A percentile compares a stretch with the other conserved stretches of the same genome.
phyloP scores from a whole-genome alignment of 495 filamentous ascomycete genomes.

The Patellaria atrata region DNA sequence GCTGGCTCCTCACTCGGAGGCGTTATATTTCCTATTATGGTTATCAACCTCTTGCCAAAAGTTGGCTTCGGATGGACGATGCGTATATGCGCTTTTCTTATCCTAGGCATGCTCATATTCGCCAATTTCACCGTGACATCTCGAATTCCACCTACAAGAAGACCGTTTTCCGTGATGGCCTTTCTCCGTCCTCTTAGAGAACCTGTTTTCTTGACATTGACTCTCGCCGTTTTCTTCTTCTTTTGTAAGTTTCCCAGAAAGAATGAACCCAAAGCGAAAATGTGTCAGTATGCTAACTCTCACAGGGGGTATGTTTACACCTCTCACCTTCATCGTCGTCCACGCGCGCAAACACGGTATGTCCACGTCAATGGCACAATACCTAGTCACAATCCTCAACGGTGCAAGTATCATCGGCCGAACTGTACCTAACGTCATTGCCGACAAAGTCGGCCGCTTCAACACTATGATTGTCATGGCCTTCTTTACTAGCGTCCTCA shows the following conservation, averaged over 20 bases:
- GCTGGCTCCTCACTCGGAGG: constrained; percentile 55
- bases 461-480: constrained; percentile 57
- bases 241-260: no score
- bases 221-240: constrained; percentile 44
- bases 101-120: constrained; percentile 47
- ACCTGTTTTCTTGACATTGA: constrained; percentile 36
- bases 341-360: constrained; percentile 46
- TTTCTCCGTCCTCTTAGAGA: constrained; percentile 50
- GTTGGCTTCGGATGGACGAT: constrained; percentile 66
- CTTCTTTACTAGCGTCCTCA: constrained; percentile 44
- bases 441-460: constrained; percentile 58
- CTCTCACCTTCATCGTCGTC: constrained; percentile 56
- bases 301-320: constrained; percentile 60
- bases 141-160: constrained; percentile 43
- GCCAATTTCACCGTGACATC: constrained; percentile 50
- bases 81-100: constrained; percentile 52
- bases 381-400: constrained; percentile 60
- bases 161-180: constrained; percentile 36
- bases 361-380: constrained; percentile 39
- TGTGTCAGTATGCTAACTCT: no score
- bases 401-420: constrained; percentile 60
- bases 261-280: no score
- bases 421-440: constrained; percentile 55
- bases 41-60: constrained; percentile 42
- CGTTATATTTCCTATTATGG: constrained; percentile 58